Percentiles rank a stretch among this genome's conserved stretches.
These are phyloP conservation scores for Colletotrichum chlorophyti DNA, from an alignment of 2,329 filamentous ascomycete genomes.

Conservation along the genomic window DNA sequence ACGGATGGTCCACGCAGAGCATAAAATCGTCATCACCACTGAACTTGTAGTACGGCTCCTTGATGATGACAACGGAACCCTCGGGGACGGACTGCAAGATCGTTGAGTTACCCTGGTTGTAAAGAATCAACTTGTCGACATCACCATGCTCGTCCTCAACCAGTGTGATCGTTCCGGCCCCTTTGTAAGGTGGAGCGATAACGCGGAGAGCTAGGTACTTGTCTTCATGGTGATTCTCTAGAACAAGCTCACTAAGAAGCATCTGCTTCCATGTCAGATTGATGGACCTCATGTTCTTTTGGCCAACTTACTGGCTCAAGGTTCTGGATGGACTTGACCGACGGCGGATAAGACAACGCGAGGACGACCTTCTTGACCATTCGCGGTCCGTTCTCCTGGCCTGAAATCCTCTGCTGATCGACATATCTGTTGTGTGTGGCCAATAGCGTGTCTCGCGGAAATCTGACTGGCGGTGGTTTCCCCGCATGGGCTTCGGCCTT, in stretches of 20 bases:
- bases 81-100: conserved; percentile 41
- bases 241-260: conserved; percentile 36
- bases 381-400: conserved; percentile 26
- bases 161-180: conserved; percentile 42
- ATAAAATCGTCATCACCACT: conserved; percentile 39
- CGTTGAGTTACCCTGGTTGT: conserved; percentile 42
- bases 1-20: conserved; percentile 44
- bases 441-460: conserved; percentile 23
- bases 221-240: conserved; percentile 43
- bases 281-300: too few species aligned
- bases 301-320: conserved; percentile 17
- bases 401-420: conserved; percentile 12
- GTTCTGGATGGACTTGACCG: conserved; percentile 16
- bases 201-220: conserved; percentile 39
- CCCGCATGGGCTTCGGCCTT: conserved; percentile 31
- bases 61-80: conserved; percentile 40
- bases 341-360: conserved; percentile 33
- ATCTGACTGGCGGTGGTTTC: conserved; percentile 27
- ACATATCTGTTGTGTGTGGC: conserved; percentile 31
- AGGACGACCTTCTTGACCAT: conserved; percentile 35
- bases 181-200: conserved; percentile 38
- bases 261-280: conserved; percentile 31
- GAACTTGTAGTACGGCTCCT: conserved; percentile 45
- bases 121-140: conserved; percentile 44
- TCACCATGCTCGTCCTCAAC: conserved; percentile 44